Evolutionary conservation across 345 rosid species (phyloP).

Genomic region (Cardiospermum halicacabum): DNA sequence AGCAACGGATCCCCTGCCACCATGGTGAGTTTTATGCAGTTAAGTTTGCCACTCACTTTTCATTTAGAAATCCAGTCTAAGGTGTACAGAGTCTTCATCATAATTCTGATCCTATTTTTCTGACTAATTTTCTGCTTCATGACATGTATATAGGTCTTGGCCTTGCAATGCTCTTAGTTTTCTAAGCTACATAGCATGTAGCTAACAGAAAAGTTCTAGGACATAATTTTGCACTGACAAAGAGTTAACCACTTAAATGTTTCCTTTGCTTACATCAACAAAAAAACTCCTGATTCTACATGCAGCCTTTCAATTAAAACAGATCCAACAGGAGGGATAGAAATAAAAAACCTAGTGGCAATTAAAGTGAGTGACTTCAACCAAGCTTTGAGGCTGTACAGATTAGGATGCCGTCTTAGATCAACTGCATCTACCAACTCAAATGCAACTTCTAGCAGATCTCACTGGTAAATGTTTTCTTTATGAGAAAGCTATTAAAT

Average conservation of each 20-base stretch:
- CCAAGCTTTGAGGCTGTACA: slow-evolving; percentile 66
- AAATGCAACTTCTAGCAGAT: slow-evolving; percentile 66
- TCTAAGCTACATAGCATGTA: background rate
- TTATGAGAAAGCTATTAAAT: background rate
- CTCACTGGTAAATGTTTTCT: slow-evolving; percentile 61
- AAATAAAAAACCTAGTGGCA: slow-evolving; percentile 59
- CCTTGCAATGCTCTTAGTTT: background rate
- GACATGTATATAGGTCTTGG: too few species aligned
- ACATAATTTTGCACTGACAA: background rate
- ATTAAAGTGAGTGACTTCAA: slow-evolving; percentile 50
- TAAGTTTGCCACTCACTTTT: background rate
- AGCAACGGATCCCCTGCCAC: slow-evolving; percentile 47
- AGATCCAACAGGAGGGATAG: slow-evolving; percentile 52
- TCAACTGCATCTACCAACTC: slow-evolving; percentile 78
- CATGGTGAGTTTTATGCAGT: slow-evolving; percentile 38
- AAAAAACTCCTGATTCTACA: background rate
- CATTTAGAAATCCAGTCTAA: background rate
- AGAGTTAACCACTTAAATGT: background rate
- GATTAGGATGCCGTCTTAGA: slow-evolving; percentile 66
- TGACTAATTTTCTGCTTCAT: background rate
- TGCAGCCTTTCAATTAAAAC: slow-evolving; percentile 66
- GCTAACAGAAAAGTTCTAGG: background rate
- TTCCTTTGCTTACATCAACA: background rate
- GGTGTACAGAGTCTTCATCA: background rate
- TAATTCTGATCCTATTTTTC: background rate